Base-by-base conservation (phyloP, 768 basidiomycete genomes). In the Filobasidium floriforme region DNA sequence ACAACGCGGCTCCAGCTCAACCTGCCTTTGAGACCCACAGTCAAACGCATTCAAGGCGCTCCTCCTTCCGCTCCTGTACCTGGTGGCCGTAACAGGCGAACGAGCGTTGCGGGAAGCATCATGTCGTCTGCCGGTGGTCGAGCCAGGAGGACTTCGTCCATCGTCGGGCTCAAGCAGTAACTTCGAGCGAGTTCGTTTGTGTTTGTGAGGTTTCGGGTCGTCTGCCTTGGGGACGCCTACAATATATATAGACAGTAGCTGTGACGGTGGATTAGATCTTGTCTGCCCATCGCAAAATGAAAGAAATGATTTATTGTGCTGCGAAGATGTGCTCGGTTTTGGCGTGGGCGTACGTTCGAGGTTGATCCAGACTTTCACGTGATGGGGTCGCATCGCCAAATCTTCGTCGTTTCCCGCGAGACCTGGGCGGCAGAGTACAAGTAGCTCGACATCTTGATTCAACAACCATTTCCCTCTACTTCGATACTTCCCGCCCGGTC, bases 11-110 rank as follows among this genome's bases (percentile, higher is more conserved):
- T 19, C 62, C 7, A 9, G 41, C 43, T 15, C 1, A 22, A 4
- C 51, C 24, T 62, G 29, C 19, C 24, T 7, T 26, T 57, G 29
- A 9, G 9, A 18, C 32, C 14, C 49, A 52, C 51, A 63, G 62
- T 68, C 59, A 68, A 63, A 29, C 59, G 67, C 19, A 62, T 68
- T 28, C 63, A 68, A 40, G 67, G 67, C 15, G 67, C 67, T 49
- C 55, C 67, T 52, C 67, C 67, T 62, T 46, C 63, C 19, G 59
- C 63, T 1, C 67, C 67, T 19, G 60, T 61, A 26, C 46, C 59
- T n/a, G 40, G 40, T 22, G 37, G 24, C 12, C 46, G 41, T 22
- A n/a, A 28, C 26, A 40, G 67, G 28, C 67, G 67, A 44, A 63
- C 61, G 63, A 65, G 63, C 60, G 60, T 49, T 32, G 63, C 67